phyloP scores from a whole-genome alignment of 169 alveolate species.

The Plasmodium adleri region DNA sequence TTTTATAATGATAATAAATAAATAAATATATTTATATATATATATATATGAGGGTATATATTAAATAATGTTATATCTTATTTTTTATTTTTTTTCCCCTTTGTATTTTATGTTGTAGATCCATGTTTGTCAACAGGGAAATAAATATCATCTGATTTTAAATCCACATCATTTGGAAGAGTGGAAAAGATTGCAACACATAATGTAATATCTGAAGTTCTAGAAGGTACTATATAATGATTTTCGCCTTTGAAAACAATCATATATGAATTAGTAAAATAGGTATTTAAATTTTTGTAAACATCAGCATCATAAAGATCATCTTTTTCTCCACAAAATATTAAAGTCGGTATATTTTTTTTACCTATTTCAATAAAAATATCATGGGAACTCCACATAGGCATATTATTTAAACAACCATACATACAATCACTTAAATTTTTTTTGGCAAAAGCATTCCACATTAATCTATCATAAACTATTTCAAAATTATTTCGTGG shows the following conservation, averaged over 20 bases:
- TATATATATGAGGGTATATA: too few species aligned
- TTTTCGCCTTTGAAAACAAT: conserved; percentile 56
- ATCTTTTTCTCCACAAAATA: conserved; percentile 69
- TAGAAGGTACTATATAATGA: conserved; percentile 35
- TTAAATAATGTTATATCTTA: too few species aligned
- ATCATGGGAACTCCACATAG: conserved; percentile 83
- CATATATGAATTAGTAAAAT: conserved; percentile 48
- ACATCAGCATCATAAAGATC: conserved; percentile 45
- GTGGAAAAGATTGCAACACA: conserved; percentile 37
- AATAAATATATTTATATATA: too few species aligned
- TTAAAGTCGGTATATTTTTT: conserved; percentile 36
- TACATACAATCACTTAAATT: conserved; percentile 76
- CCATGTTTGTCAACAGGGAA: conserved; percentile 44
- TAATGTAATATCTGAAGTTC: conserved; percentile 27
- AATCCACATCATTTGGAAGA: conserved; percentile 44
- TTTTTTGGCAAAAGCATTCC: conserved; percentile 83
- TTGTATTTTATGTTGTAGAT: too few species aligned
- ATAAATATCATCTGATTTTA: conserved; percentile 25
- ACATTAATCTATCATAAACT: conserved; percentile 78
- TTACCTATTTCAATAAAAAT: conserved; percentile 80
- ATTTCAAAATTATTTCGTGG: conserved; percentile 31
- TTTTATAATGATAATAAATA: too few species aligned
- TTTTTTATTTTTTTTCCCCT: too few species aligned
- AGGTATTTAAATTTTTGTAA: conserved; percentile 31
- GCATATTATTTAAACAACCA: conserved; percentile 82